Conservation (phyloP, 805 yeast genomes). For the Ogataea pilisensis region DNA sequence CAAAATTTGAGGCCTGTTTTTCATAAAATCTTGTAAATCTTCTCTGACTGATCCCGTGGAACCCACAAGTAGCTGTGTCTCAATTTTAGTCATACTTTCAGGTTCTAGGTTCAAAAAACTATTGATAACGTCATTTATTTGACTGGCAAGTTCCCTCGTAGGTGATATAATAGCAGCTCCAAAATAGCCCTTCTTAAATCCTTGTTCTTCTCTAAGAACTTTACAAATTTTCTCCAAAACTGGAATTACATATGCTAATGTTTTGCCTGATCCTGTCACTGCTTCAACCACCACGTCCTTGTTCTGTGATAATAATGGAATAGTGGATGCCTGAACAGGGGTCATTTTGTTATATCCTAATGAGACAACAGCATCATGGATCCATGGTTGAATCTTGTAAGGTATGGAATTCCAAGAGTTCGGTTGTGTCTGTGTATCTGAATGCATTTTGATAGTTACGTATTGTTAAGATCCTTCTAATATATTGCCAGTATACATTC, state of each 20-base stretch:
- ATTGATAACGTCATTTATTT: constrained; percentile 65
- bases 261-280: constrained; percentile 98
- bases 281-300: constrained; percentile 97
- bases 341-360: constrained; percentile 83
- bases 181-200: constrained; percentile 57
- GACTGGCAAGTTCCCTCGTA: constrained; percentile 59
- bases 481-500: too few relatives aligned
- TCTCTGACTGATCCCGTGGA: constrained; percentile 60
- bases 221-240: constrained; percentile 60
- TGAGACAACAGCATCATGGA: constrained; percentile 63
- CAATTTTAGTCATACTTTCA: constrained; percentile 36
- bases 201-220: constrained; percentile 18
- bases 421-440: constrained; percentile 38
- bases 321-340: constrained; percentile 94
- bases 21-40: constrained; percentile 59
- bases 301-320: constrained; percentile 76
- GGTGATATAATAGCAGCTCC: constrained; percentile 73
- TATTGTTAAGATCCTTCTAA: too few relatives aligned
- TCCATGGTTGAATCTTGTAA: constrained; percentile 62
- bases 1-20: constrained; percentile 62
- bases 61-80: constrained; percentile 62
- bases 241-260: constrained; percentile 86
- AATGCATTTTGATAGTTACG: too few relatives aligned
- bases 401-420: constrained; percentile 58
- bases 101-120: constrained; percentile 56